Base-by-base conservation (phyloP, 805 yeast genomes). In the Lipomyces lipofer region DNA sequence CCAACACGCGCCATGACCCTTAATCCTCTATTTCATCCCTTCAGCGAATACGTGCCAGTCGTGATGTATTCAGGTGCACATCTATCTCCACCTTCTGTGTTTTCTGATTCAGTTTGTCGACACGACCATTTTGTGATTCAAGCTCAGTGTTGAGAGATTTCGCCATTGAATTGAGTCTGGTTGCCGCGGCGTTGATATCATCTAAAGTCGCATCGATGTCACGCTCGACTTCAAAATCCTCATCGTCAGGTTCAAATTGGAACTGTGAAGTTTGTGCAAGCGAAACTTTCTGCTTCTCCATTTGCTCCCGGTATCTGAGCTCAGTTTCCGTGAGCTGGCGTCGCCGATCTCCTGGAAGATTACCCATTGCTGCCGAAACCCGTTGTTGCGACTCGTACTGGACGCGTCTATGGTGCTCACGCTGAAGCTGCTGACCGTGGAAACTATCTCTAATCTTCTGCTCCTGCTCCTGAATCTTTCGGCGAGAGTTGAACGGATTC, bases 151-250 rank as follows among this genome's bases (percentile, higher is more conserved):
- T 82, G 67, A 88, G 82, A 2, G 87, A 75, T 53, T 77, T 67
- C 2, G 97, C 97, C 50, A 88, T 75, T 59, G 76, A 79, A 67
- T 83, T 85, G 71, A 92, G 78, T 56, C 90, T 82, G 51, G 78
- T 77, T 29, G 95, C 81, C 54, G 85, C 80, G 38, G 77, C 77
- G 10, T 80, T 78, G 46, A 94, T 86, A 68, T 85, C 88, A 64
- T 87, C 91, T 69, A 92, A 74, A 66, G 94, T 94, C 59, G 79
- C 73, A 50, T 90, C 91, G 63, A 90, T 81, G 70, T 91, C 96
- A 59, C 85, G 80, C 67, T 92, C 98, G 81, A 89, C 81, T 63
- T 84, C 94, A 64, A 90, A 96, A 70, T 94, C 98, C 68, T 92
- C 97, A 47, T 83, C 83, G 70, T 92, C 97, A 46, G 86, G 86